Percentiles rank a stretch among this genome's conserved stretches.
phyloP scores from a whole-genome alignment of 148 eudicot genomes.

The Oxyria digyna region DNA sequence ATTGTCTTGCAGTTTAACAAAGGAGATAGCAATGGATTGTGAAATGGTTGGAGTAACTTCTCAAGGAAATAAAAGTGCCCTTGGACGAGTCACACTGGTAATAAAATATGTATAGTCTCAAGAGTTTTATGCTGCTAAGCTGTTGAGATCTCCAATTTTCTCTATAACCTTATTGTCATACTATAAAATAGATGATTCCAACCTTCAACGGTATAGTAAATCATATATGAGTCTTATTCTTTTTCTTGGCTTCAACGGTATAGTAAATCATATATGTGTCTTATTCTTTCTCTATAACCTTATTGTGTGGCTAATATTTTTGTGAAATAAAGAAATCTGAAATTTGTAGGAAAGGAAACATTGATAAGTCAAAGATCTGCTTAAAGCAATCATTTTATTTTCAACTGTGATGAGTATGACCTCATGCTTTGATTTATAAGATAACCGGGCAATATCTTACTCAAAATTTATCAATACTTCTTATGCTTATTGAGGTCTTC shows the following conservation, averaged over 20 bases:
- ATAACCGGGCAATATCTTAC: not conserved
- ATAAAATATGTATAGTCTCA: not conserved
- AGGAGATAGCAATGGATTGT: conserved; percentile 80
- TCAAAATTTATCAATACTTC: not conserved
- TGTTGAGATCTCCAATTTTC: not conserved
- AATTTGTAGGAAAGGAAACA: not conserved
- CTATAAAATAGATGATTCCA: not conserved
- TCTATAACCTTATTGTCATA: not conserved
- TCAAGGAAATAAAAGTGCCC: conserved; percentile 85
- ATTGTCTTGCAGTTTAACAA: conserved; percentile 43
- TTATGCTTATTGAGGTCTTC: not conserved
- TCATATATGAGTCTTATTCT: not conserved
- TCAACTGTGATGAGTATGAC: not conserved
- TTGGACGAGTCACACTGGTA: conserved; percentile 96
- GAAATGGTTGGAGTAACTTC: conserved; percentile 97
- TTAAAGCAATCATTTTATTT: not conserved
- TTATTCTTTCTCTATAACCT: no score
- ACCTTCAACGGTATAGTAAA: not conserved
- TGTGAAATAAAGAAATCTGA: not conserved
- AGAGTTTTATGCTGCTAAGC: not conserved
- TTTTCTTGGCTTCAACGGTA: not conserved
- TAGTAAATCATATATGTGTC: no score
- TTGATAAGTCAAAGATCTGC: not conserved
- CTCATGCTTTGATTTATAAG: not conserved
- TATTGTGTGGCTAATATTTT: not conserved